Evolutionary conservation across 176 grass and related monocot species (phyloP).

Genomic region (Hordeum vulgare): DNA sequence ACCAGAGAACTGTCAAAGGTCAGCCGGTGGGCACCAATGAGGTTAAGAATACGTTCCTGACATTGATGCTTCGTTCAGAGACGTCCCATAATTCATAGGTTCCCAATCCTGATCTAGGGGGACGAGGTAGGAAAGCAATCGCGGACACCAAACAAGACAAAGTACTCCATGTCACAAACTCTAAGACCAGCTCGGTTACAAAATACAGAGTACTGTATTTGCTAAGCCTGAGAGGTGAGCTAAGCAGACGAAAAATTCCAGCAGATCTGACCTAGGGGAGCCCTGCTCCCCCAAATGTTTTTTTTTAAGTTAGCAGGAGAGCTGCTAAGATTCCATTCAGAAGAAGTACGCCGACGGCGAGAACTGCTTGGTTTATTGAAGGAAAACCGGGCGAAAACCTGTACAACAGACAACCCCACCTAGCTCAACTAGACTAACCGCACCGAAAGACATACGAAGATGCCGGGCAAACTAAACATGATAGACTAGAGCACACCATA

Average conservation of each 20-base stretch:
- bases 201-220: background rate
- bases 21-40: background rate
- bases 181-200: background rate
- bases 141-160: background rate
- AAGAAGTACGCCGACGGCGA: too few relatives aligned
- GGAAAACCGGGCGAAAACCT: too few relatives aligned
- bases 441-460: too few relatives aligned
- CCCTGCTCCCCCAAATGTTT: too few relatives aligned
- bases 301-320: too few relatives aligned
- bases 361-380: too few relatives aligned
- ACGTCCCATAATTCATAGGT: background rate
- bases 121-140: background rate
- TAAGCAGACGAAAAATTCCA: background rate
- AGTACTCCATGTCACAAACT: background rate
- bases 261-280: constrained; percentile 3
- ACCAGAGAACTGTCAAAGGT: too few relatives aligned
- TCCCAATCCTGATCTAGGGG: background rate
- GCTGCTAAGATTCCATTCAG: too few relatives aligned
- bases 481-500: too few relatives aligned
- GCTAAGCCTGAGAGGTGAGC: background rate
- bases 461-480: too few relatives aligned
- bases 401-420: too few relatives aligned
- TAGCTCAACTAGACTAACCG: too few relatives aligned
- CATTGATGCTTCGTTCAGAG: background rate
- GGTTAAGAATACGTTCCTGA: background rate